Evolutionary conservation across 208 protist species (phyloP).

Genomic region (Wallacemonas sp.): DNA sequence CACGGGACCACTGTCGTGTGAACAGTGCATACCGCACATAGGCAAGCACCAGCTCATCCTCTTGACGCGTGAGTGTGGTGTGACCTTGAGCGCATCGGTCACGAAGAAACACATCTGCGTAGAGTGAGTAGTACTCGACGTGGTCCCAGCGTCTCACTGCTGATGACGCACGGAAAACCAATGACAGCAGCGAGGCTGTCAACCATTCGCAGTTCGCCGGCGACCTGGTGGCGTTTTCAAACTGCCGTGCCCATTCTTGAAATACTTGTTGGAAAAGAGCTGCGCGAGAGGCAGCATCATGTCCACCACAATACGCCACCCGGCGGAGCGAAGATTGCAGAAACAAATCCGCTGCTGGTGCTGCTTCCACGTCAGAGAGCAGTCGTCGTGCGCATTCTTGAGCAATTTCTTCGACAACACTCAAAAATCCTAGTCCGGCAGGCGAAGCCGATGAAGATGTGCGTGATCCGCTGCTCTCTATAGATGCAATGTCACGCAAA

Average conservation of each 20-base stretch:
- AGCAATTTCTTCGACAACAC: background rate
- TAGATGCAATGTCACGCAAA: too few relatives aligned
- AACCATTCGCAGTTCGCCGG: slow-evolving; percentile 16
- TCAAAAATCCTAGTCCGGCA: background rate
- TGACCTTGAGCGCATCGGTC: background rate
- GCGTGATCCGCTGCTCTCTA: too few relatives aligned
- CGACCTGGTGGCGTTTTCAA: background rate
- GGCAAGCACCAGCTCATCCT: slow-evolving; percentile 30
- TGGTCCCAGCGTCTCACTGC: slow-evolving; percentile 29
- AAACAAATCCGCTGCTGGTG: background rate
- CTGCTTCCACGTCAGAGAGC: background rate
- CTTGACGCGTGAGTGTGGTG: slow-evolving; percentile 11
- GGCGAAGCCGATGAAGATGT: background rate
- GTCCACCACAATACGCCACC: background rate
- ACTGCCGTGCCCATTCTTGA: background rate
- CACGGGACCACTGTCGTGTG: slow-evolving; percentile 22
- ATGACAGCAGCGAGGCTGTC: slow-evolving; percentile 17
- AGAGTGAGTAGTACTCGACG: slow-evolving; percentile 20
- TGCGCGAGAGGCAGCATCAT: background rate
- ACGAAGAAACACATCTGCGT: slow-evolving; percentile 2
- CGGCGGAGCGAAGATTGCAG: background rate
- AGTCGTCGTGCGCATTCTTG: background rate
- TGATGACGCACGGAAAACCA: slow-evolving; percentile 26
- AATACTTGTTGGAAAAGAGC: slow-evolving; percentile 5
- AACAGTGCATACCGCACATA: slow-evolving; percentile 19